Conservation (phyloP, 2,329 filamentous ascomycete species). For the Niveomyces coronatus region DNA sequence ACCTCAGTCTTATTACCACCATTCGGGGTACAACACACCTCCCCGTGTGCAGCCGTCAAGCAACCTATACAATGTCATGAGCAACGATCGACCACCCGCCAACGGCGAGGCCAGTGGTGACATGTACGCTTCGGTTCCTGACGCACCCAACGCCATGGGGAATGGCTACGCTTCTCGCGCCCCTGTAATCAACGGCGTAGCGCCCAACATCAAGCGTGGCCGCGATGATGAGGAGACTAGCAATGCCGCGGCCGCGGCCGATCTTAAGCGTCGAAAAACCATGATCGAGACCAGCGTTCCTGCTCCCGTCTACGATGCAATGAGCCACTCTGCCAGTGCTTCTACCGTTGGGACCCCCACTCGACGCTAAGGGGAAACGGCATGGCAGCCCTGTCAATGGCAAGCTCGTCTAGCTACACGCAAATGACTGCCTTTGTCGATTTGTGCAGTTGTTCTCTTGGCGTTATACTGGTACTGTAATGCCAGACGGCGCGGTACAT, state of each 20-base stretch:
- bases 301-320: constrained; percentile 37
- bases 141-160: constrained; percentile 44
- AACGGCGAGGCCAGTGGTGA: constrained; percentile 60
- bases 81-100: constrained; percentile 58
- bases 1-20: constrained; percentile 63
- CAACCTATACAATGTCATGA: constrained; percentile 84
- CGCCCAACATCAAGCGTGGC: constrained; percentile 33
- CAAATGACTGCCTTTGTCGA: constrained; percentile 4
- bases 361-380: constrained; percentile 23
- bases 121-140: constrained; percentile 57
- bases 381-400: too few species aligned
- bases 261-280: constrained; percentile 73
- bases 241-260: constrained; percentile 45
- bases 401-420: too few species aligned
- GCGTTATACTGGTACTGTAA: too few species aligned
- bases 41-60: constrained; percentile 61
- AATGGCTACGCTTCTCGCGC: constrained; percentile 56
- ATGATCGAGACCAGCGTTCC: constrained; percentile 51
- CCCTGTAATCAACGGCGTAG: constrained; percentile 54
- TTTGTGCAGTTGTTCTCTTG: too few species aligned
- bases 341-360: constrained; percentile 33
- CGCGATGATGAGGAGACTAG: constrained; percentile 49
- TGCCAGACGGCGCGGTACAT: too few species aligned
- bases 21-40: constrained; percentile 65
- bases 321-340: constrained; percentile 38